Percentiles rank a stretch among this genome's conserved stretches.
Conservation (phyloP, 2,329 filamentous ascomycete genomes). For the Lasiodiplodia citricola region DNA sequence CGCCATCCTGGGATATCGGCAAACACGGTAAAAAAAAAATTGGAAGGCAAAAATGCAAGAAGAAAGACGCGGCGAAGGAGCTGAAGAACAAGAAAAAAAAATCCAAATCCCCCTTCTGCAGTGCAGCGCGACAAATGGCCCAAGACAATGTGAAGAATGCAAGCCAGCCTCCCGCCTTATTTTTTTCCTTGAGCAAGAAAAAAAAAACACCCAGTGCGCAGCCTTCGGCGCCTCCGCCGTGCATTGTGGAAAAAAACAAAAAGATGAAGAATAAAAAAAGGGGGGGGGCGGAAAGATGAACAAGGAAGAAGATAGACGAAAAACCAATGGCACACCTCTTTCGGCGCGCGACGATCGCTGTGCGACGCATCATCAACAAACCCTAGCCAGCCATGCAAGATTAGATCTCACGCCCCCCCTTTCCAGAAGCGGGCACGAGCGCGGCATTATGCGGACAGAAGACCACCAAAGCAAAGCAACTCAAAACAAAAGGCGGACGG, state of each 20-base stretch:
- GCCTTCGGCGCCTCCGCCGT: constrained; percentile 22
- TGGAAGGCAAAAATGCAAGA: background rate
- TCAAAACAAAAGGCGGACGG: constrained; percentile 8
- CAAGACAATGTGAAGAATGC: constrained; percentile 24
- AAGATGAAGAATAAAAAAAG: background rate
- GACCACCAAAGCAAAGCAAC: constrained; percentile 18
- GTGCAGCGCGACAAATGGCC: constrained; percentile 24
- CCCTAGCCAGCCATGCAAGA: constrained; percentile 20
- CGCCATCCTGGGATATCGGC: constrained; percentile 25
- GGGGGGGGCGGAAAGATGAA: background rate
- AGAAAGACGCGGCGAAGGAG: constrained; percentile 1
- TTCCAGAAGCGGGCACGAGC: constrained; percentile 20
- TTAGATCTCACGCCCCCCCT: constrained; percentile 21
- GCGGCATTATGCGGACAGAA: constrained; percentile 25
- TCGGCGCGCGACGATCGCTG: constrained; percentile 17
- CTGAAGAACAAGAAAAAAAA: background rate
- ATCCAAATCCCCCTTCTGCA: constrained; percentile 4
- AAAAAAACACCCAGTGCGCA: constrained; percentile 23
- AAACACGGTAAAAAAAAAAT: constrained; percentile 12
- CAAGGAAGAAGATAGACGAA: background rate
- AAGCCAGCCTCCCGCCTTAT: constrained; percentile 21
- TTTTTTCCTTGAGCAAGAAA: constrained; percentile 16
- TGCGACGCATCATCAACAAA: constrained; percentile 22
- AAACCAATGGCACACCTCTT: constrained; percentile 4
- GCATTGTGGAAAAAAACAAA: constrained; percentile 8